These are phyloP conservation scores for Hippophae gyantsensis DNA, from an alignment of 306 rosid species.

Conservation along the genomic window DNA sequence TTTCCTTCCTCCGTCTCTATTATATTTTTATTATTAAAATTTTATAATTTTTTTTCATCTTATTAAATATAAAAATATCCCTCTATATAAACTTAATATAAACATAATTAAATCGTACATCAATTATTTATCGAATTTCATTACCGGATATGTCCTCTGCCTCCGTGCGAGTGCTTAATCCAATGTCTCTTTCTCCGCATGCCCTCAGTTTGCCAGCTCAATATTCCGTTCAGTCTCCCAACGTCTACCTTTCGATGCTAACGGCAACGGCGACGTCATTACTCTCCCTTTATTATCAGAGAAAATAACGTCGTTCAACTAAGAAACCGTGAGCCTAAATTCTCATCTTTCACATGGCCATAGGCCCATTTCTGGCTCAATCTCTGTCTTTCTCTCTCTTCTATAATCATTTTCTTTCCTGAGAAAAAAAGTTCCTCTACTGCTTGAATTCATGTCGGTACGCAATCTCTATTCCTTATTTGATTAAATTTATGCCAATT, in stretches of 20 bases:
- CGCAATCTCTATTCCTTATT: no score
- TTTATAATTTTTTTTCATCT: no score
- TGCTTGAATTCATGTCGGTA: no score
- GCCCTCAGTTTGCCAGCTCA: slow-evolving; percentile 32
- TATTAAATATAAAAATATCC: background rate
- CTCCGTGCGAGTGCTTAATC: slow-evolving; percentile 19
- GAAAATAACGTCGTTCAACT: slow-evolving; percentile 26
- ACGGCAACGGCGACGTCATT: slow-evolving; percentile 10
- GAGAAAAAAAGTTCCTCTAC: no score
- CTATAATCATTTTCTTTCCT: no score
- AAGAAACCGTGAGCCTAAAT: slow-evolving; percentile 1
- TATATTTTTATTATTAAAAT: no score
- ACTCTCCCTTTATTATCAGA: slow-evolving; percentile 1
- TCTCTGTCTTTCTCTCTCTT: no score
- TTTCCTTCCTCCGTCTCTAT: no score
- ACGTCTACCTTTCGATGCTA: slow-evolving; percentile 11
- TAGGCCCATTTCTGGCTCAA: slow-evolving; percentile 35
- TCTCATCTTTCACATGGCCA: slow-evolving; percentile 3
- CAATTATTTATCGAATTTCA: slow-evolving; percentile 2
- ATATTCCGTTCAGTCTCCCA: slow-evolving; percentile 9
- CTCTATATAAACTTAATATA: background rate
- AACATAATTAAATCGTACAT: background rate
- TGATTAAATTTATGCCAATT: no score
- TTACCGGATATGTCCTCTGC: slow-evolving; percentile 13
- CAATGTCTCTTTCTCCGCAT: background rate